Percentiles rank a stretch among this genome's conserved stretches.
Conservation (phyloP, 345 rosid species). For the Lepidium sativum region DNA sequence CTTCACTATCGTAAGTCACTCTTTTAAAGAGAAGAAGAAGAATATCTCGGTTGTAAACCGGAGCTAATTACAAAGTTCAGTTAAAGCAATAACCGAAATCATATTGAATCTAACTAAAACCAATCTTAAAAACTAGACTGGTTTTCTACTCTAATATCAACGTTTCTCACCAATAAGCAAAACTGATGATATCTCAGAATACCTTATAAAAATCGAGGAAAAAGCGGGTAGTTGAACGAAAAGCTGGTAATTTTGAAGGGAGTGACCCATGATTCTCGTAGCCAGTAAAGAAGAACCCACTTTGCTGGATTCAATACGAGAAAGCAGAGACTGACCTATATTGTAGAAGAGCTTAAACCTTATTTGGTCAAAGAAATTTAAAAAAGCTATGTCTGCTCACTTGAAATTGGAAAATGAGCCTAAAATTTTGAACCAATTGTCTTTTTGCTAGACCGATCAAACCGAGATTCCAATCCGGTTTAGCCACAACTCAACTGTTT, state of each 20-base stretch:
- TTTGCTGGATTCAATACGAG: slow-evolving; percentile 4
- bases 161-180: not conserved
- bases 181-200: not conserved
- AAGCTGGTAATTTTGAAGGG: slow-evolving; percentile 37
- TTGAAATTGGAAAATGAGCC: not conserved
- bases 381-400: not conserved
- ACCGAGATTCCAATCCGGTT: slow-evolving; percentile 10
- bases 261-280: slow-evolving; percentile 26
- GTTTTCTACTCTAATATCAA: too few species aligned
- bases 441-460: not conserved
- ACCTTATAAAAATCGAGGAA: slow-evolving; percentile 68
- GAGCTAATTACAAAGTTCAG: too few species aligned
- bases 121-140: too few species aligned
- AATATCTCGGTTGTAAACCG: too few species aligned
- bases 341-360: slow-evolving; percentile 26
- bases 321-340: slow-evolving; percentile 26
- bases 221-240: slow-evolving; percentile 43
- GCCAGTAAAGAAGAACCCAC: not conserved
- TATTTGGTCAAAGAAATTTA: not conserved
- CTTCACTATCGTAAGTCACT: too few species aligned
- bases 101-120: too few species aligned
- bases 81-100: too few species aligned
- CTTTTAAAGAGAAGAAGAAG: too few species aligned
- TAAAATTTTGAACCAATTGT: not conserved
- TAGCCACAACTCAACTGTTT: not conserved